Base-by-base conservation (phyloP, 345 rosid species). In the Moringa oleifera region DNA sequence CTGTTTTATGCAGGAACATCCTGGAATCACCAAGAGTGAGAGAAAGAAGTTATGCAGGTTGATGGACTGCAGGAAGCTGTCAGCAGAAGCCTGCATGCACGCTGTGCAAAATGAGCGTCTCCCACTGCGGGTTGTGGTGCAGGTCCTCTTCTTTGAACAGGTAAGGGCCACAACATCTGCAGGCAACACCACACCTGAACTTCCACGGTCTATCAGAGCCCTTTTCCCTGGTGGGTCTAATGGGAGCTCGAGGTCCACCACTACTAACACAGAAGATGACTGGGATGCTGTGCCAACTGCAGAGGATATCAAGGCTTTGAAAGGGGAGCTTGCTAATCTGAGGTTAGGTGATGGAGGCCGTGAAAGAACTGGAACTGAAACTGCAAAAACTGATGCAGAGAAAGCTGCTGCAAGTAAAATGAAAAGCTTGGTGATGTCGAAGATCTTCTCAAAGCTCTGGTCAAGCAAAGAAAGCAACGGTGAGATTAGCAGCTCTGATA, bases 131-230 rank as follows among this genome's bases (percentile, higher is more conserved):
- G 88, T 92, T 7, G 90, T 89, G 9, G 96, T 92, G 50, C 96
- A 91, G 58, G 90, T 85, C 16, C 95, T 91, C 54, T 92, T 92
- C 83, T 87, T 92, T 17, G 98, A 92, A 71, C 95, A 85, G 65
- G 78, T 79, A 28, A 74, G 90, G 65, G 79, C 88, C 47, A 67
- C 87, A 2, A 59, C 83, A 20, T 68, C 87, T 0, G 73, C 78
- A 0, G 86, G 85, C 18, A 79, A 68, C 77, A 75, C 78, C 80
- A 82, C 92, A 0, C 87, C 94, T 0, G 87, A 85, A 55, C 71
- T 79, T 18, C 80, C 89, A 0, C 81, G 85, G 47, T 70, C 85
- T 28, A 69, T 79, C 7, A 58, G 71, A 20, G 71, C 85, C 37
- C 58, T 80, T 22, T 69, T 80, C 23, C 90, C 85, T 0, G 85